Percentiles rank a stretch among this genome's conserved stretches.
Evolutionary conservation across 2,329 filamentous ascomycete species (phyloP).

Genomic region (Phoma sp.): DNA sequence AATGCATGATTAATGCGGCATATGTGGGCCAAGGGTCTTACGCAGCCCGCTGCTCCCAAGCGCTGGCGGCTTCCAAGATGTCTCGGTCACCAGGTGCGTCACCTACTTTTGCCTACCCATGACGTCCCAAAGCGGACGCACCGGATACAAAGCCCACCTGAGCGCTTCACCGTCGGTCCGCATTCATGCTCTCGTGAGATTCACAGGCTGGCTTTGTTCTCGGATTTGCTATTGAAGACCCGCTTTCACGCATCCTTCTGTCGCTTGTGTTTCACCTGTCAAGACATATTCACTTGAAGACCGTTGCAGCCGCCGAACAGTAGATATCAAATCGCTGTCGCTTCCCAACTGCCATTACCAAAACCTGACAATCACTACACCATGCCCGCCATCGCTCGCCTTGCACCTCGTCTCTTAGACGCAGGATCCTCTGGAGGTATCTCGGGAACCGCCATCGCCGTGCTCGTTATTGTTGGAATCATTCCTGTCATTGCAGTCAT

Average conservation of each 20-base stretch:
- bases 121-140: constrained; percentile 26
- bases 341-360: not conserved
- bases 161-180: constrained; percentile 21
- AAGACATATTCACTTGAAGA: constrained; percentile 12
- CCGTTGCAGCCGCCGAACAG: constrained; percentile 12
- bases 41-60: constrained; percentile 12
- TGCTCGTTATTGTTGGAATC: constrained; percentile 34
- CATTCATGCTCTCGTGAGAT: constrained; percentile 20
- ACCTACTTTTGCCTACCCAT: constrained; percentile 19
- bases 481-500: constrained; percentile 32
- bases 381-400: constrained; percentile 27
- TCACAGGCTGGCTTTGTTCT: constrained; percentile 18
- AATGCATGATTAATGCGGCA: constrained; percentile 13
- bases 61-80: constrained; percentile 22
- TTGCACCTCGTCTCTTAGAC: constrained; percentile 23
- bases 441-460: constrained; percentile 26
- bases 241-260: constrained; percentile 17
- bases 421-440: constrained; percentile 17
- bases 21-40: constrained; percentile 11
- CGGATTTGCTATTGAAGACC: constrained; percentile 17
- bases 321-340: not conserved
- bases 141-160: constrained; percentile 29
- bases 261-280: constrained; percentile 19
- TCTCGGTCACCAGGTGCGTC: constrained; percentile 17
- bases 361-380: not conserved